Percentiles rank a stretch among this genome's conserved stretches.
phyloP scores from a whole-genome alignment of 2,329 filamentous ascomycete species.

The Penicillium sp. region DNA sequence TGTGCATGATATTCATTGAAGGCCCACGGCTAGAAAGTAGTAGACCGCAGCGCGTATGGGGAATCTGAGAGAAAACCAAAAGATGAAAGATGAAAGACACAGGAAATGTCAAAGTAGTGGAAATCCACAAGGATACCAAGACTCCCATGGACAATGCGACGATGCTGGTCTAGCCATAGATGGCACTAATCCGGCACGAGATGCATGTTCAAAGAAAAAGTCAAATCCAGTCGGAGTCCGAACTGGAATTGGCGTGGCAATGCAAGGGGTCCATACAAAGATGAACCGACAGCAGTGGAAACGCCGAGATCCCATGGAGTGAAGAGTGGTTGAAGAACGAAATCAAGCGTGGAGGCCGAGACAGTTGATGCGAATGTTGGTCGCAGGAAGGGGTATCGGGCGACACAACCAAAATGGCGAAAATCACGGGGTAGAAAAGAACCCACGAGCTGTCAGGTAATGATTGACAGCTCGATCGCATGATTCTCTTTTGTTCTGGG shows the following conservation, averaged over 20 bases:
- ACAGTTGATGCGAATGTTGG: background rate
- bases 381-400: background rate
- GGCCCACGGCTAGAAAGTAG: background rate
- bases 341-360: conserved; percentile 1
- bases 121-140: conserved; percentile 1
- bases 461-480: no score
- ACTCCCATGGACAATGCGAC: conserved; percentile 15
- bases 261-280: background rate
- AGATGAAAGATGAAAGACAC: conserved; percentile 2
- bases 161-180: conserved; percentile 2
- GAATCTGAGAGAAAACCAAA: background rate
- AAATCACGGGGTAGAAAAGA: background rate
- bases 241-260: no score
- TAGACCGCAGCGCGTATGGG: background rate
- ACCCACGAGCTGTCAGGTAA: no score
- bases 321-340: no score
- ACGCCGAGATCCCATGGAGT: conserved; percentile 14
- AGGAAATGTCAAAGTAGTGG: background rate
- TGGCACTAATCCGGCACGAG: conserved; percentile 6
- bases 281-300: background rate
- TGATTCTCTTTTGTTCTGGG: no score
- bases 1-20: background rate
- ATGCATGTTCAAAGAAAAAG: conserved; percentile 1
- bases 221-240: no score
- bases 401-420: background rate